Conservation (phyloP, 1,284 basidiomycete genomes). For the Mycena sp. region DNA sequence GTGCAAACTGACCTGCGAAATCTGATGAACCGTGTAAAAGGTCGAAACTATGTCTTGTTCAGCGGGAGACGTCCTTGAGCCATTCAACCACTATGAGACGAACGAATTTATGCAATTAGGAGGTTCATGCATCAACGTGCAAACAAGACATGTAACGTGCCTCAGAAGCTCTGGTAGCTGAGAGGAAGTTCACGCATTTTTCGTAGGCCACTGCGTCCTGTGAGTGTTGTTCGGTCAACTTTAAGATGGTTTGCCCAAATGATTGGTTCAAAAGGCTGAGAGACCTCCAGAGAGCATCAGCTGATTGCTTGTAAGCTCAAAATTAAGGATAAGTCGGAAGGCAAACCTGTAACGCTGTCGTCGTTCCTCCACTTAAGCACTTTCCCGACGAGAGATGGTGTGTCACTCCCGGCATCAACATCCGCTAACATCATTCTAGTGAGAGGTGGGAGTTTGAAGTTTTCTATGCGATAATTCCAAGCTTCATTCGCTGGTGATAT, state of each 20-base stretch:
- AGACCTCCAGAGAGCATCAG: slow-evolving; percentile 74
- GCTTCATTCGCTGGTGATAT: slow-evolving; percentile 67
- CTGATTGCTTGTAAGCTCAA: slow-evolving; percentile 44
- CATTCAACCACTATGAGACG: slow-evolving; percentile 75
- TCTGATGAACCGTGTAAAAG: slow-evolving; percentile 64
- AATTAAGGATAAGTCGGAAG: background rate
- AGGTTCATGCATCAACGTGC: no score
- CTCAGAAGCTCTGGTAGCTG: slow-evolving; percentile 65
- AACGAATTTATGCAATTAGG: no score
- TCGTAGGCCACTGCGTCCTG: slow-evolving; percentile 59
- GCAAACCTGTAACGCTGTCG: slow-evolving; percentile 63
- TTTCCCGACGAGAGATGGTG: slow-evolving; percentile 89
- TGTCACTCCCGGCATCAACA: slow-evolving; percentile 93
- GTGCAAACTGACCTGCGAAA: slow-evolving; percentile 64
- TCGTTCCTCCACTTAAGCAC: slow-evolving; percentile 88
- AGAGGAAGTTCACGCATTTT: slow-evolving; percentile 66
- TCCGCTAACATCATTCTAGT: slow-evolving; percentile 90
- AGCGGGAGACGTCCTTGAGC: slow-evolving; percentile 55
- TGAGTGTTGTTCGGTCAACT: slow-evolving; percentile 58
- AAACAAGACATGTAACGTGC: no score
- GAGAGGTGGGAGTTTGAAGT: slow-evolving; percentile 84
- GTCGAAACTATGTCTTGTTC: slow-evolving; percentile 54
- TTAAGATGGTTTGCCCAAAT: slow-evolving; percentile 60
- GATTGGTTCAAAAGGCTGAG: slow-evolving; percentile 71
- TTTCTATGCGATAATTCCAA: slow-evolving; percentile 75